Conservation (phyloP, 140 eudicot species). For the Cichorium intybus region DNA sequence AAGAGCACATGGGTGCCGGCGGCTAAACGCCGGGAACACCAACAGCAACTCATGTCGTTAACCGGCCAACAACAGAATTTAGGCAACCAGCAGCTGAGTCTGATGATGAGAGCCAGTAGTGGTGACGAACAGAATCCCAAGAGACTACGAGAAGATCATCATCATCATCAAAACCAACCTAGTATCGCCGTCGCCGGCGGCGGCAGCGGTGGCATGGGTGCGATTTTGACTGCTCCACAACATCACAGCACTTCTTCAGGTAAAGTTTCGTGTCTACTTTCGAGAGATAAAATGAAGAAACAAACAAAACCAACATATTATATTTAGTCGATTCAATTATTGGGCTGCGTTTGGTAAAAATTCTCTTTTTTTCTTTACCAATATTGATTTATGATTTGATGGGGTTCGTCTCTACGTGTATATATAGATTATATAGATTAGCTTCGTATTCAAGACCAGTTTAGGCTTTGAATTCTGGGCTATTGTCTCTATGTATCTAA, state of each 20-base stretch:
- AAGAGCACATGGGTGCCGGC: conserved; percentile 99
- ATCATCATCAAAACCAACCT: conserved; percentile 7
- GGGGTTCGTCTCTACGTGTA: conserved; percentile 15
- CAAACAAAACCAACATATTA: conserved; percentile 6
- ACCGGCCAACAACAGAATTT: conserved; percentile 29
- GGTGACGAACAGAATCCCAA: conserved; percentile 34
- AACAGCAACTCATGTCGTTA: conserved; percentile 49
- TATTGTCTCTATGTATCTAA: conserved; percentile 12
- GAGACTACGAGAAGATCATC: conserved; percentile 49
- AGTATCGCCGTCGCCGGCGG: conserved; percentile 17
- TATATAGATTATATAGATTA: conserved; percentile 21
- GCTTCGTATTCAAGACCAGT: conserved; percentile 28
- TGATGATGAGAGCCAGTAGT: conserved; percentile 43
- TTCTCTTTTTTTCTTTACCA: conserved; percentile 25
- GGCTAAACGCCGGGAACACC: conserved; percentile 81
- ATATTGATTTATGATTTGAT: conserved; percentile 31
- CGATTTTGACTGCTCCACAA: conserved; percentile 31
- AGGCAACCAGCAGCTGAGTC: conserved; percentile 35
- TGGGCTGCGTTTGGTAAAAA: conserved; percentile 23
- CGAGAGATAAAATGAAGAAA: conserved; percentile 4
- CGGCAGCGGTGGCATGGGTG: conserved; percentile 29
- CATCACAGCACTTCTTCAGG: conserved; percentile 51
- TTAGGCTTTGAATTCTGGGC: conserved; percentile 35
- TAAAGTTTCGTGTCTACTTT: conserved; percentile 26
- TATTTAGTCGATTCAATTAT: conserved; percentile 29